A percentile compares a stretch with the other conserved stretches of the same genome.
Conservation (phyloP, 371 early-diverging fungal species). For the Mucor mucedo region DNA sequence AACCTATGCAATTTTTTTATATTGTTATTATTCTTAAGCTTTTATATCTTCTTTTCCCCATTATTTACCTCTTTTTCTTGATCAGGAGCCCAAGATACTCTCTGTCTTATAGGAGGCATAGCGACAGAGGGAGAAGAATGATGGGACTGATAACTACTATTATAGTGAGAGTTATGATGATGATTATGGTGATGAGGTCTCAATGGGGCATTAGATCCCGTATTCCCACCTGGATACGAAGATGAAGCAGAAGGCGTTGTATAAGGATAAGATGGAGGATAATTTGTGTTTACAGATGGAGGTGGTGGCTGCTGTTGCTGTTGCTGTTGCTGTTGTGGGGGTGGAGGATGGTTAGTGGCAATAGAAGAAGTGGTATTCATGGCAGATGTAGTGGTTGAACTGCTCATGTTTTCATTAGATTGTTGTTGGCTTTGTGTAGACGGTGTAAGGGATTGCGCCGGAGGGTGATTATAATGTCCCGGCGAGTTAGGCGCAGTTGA, state of each 20-base stretch:
- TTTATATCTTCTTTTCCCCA: background rate
- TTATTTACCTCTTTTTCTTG: slow-evolving; percentile 51
- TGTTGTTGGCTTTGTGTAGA: slow-evolving; percentile 3
- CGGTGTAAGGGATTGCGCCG: background rate
- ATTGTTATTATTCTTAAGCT: background rate
- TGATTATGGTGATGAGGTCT: slow-evolving; percentile 11
- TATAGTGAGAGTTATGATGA: slow-evolving; percentile 15
- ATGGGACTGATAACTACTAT: slow-evolving; percentile 13
- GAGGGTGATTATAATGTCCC: background rate
- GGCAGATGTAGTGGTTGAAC: background rate
- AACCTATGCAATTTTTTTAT: slow-evolving; percentile 26
- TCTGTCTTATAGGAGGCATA: slow-evolving; percentile 31
- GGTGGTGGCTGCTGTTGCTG: slow-evolving; percentile 5
- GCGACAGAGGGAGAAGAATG: slow-evolving; percentile 19
- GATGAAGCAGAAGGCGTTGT: slow-evolving; percentile 13
- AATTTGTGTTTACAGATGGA: background rate
- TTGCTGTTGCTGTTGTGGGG: no score
- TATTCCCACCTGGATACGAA: slow-evolving; percentile 16
- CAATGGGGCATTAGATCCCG: slow-evolving; percentile 4
- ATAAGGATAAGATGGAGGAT: slow-evolving; percentile 20
- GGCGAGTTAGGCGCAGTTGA: slow-evolving; percentile 33
- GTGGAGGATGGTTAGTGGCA: slow-evolving; percentile 3
- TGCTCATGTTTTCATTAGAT: background rate
- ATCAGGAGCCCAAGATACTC: slow-evolving; percentile 47
- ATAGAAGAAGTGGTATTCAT: slow-evolving; percentile 5